A percentile compares a stretch with the other conserved stretches of the same genome.
These are phyloP conservation scores for Eucalyptus marginata DNA, from an alignment of 345 rosid genomes.

Conservation along the genomic window DNA sequence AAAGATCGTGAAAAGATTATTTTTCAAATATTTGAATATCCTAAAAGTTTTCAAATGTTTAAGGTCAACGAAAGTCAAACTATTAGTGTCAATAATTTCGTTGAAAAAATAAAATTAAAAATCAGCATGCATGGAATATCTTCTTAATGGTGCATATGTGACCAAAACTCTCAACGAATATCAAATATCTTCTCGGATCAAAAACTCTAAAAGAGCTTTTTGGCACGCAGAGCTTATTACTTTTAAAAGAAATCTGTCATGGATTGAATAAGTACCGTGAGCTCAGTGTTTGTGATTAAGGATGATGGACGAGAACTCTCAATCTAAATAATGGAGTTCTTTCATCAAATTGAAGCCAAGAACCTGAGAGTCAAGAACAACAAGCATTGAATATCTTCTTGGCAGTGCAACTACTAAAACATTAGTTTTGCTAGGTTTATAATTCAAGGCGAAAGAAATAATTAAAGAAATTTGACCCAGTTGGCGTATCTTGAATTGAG, in stretches of 20 bases:
- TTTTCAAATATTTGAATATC: not conserved
- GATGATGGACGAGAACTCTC: not conserved
- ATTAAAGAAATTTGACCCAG: not conserved
- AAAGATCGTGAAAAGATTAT: not conserved
- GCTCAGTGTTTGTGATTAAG: not conserved
- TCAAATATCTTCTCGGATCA: too few species aligned
- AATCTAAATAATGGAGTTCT: not conserved
- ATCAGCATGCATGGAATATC: too few species aligned
- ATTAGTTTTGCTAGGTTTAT: not conserved
- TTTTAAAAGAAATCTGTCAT: not conserved
- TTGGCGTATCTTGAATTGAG: not conserved
- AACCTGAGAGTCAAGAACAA: not conserved
- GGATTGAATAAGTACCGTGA: not conserved
- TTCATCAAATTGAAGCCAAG: not conserved
- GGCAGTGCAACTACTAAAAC: not conserved
- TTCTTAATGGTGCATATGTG: too few species aligned
- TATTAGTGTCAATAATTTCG: too few species aligned
- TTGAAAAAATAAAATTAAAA: too few species aligned
- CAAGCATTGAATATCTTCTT: not conserved
- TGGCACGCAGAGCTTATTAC: not conserved
- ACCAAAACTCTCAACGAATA: too few species aligned
- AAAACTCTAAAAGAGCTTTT: not conserved
- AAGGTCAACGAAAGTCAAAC: not conserved
- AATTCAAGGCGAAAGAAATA: not conserved
- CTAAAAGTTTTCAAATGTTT: not conserved